Conservation (phyloP, 345 rosid species). For the Streptanthus diversifolius region DNA sequence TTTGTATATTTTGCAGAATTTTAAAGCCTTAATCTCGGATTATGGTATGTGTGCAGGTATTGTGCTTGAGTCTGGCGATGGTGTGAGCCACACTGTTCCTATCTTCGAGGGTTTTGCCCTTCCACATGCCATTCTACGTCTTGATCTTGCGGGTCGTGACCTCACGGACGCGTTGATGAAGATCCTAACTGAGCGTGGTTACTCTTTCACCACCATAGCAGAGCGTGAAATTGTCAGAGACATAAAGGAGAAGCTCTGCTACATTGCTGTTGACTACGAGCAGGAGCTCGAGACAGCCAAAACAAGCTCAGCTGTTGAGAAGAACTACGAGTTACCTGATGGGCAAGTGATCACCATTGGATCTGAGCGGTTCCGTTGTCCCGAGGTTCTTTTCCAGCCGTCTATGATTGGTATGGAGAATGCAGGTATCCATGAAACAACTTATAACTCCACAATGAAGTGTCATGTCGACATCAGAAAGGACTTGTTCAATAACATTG, state of each 20-base stretch:
- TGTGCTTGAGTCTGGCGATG: slow-evolving; percentile 91
- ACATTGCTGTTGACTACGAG: slow-evolving; percentile 88
- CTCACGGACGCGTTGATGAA: slow-evolving; percentile 85
- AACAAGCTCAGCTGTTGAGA: slow-evolving; percentile 80
- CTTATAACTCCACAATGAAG: slow-evolving; percentile 91
- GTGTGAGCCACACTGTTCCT: slow-evolving; percentile 92
- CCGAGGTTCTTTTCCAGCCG: slow-evolving; percentile 94
- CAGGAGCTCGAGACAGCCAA: slow-evolving; percentile 91
- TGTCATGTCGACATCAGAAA: slow-evolving; percentile 91
- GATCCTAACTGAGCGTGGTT: slow-evolving; percentile 91
- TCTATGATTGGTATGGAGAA: slow-evolving; percentile 97
- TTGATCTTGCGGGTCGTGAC: slow-evolving; percentile 89
- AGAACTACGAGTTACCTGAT: slow-evolving; percentile 84
- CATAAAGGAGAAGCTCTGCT: slow-evolving; percentile 89
- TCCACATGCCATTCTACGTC: slow-evolving; percentile 89
- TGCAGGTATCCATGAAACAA: slow-evolving; percentile 88
- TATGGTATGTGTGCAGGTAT: slow-evolving; percentile 51
- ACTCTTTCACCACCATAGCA: slow-evolving; percentile 91
- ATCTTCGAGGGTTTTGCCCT: slow-evolving; percentile 87
- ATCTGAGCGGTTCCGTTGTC: slow-evolving; percentile 87
- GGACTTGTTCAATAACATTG: slow-evolving; percentile 84
- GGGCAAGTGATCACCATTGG: slow-evolving; percentile 95
- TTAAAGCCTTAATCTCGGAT: background rate
- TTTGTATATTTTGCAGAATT: background rate
- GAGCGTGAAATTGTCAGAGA: slow-evolving; percentile 98